These are phyloP conservation scores for Debaryomyces nepalensis DNA, from an alignment of 1,139 yeast genomes.

Conservation along the genomic window DNA sequence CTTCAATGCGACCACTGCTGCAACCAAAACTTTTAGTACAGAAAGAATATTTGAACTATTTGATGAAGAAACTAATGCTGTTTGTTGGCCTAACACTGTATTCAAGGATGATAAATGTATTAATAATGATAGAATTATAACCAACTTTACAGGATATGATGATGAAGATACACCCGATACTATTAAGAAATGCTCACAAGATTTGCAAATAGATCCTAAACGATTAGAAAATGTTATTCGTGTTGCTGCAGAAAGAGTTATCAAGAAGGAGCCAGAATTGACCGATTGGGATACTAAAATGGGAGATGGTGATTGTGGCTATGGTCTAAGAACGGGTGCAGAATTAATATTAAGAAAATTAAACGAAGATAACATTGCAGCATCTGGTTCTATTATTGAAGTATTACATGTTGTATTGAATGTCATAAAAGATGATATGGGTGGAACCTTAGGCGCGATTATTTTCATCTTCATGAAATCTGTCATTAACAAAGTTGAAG, in stretches of 20 bases:
- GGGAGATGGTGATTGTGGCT: constrained; percentile 55
- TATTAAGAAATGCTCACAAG: constrained; percentile 33
- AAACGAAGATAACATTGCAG: constrained; percentile 29
- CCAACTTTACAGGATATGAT: constrained; percentile 38
- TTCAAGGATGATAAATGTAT: background rate
- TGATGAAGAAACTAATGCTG: constrained; percentile 39
- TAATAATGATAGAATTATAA: constrained; percentile 34
- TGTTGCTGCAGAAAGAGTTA: constrained; percentile 40
- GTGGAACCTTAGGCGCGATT: constrained; percentile 58
- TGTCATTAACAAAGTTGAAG: constrained; percentile 37
- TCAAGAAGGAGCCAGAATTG: constrained; percentile 47
- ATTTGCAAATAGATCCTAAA: constrained; percentile 24
- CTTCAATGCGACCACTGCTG: constrained; percentile 46
- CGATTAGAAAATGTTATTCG: constrained; percentile 32
- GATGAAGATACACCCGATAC: constrained; percentile 26
- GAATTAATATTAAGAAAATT: constrained; percentile 33
- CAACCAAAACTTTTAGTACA: constrained; percentile 29
- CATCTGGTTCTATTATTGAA: constrained; percentile 24
- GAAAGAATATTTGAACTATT: constrained; percentile 42
- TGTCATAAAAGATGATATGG: constrained; percentile 54
- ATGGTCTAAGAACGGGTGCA: constrained; percentile 43
- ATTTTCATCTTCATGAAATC: constrained; percentile 52
- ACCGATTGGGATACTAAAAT: constrained; percentile 55
- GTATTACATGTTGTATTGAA: constrained; percentile 42
- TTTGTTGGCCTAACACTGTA: constrained; percentile 14